Percentiles rank a stretch among this genome's conserved stretches.
These are phyloP conservation scores for Sarocladiaceae sp. DNA, from an alignment of 2,329 filamentous ascomycete genomes.

Conservation along the genomic window DNA sequence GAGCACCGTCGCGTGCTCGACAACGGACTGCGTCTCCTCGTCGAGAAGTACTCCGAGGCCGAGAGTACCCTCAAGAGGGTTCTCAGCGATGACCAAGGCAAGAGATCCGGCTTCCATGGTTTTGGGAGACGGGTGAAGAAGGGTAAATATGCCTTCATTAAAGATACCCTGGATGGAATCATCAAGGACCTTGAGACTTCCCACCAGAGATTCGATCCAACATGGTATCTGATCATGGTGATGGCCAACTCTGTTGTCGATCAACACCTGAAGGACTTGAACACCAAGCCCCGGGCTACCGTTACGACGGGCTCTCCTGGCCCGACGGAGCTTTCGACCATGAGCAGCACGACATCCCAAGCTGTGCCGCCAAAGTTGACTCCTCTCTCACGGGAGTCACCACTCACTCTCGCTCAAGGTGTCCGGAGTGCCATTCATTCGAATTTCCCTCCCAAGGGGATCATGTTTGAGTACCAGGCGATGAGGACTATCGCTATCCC, in stretches of 20 bases:
- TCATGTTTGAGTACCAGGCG: background rate
- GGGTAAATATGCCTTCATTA: conserved; percentile 9
- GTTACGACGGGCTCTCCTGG: background rate
- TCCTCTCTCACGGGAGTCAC: conserved; percentile 3
- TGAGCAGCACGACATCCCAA: background rate
- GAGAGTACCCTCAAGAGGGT: background rate
- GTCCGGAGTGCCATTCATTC: background rate
- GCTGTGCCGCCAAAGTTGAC: background rate
- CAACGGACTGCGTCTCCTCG: background rate
- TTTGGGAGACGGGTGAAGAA: background rate
- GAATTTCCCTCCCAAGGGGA: background rate
- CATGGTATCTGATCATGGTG: conserved; percentile 6
- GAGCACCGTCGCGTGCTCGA: conserved; percentile 1
- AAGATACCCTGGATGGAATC: conserved; percentile 7
- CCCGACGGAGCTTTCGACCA: background rate
- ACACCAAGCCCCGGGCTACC: background rate
- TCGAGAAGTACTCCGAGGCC: background rate
- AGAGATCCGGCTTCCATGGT: background rate
- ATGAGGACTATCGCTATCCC: background rate
- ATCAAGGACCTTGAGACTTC: conserved; percentile 1
- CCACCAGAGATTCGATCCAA: conserved; percentile 8
- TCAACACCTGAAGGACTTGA: conserved; percentile 1
- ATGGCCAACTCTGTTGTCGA: conserved; percentile 9
- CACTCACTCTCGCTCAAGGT: background rate
- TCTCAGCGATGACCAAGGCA: conserved; percentile 4